Evolutionary conservation across 2,329 filamentous ascomycete genomes (phyloP), one percentile per base, ranked within the genome.

Genomic region (Fusarium coicis): DNA sequence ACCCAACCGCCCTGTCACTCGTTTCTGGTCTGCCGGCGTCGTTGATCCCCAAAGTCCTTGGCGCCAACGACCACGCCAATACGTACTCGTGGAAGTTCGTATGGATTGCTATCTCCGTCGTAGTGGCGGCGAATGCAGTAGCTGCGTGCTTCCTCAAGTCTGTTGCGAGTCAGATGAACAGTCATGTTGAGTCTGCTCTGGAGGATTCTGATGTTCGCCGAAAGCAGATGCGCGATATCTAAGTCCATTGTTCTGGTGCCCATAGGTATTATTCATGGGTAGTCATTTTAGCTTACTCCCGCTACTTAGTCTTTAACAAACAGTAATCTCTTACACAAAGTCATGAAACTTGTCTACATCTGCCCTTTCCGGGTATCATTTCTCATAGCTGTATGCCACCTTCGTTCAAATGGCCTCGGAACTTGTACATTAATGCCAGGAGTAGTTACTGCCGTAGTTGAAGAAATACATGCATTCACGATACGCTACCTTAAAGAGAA

Each of bases 341-440:
- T n/a, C n/a, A 28, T 28, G 28, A 7, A 7, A 28, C 28, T 28
- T 28, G 8, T 28, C 28, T 28, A 28, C 28, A 7, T 28, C 7
- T 9, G n/a, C n/a, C n/a, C n/a, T n/a, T n/a, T n/a, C n/a, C n/a
- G n/a, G n/a, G n/a, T n/a, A n/a, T n/a, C n/a, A n/a, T n/a, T n/a
- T n/a, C n/a, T n/a, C 5, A 12, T 23, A 18, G 7, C 0, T 23
- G 4, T 23, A 2, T 21, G 6, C 18, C 2, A 18, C 23, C 11
- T 4, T 14, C 16, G 0, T 32, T 14, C 2, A 12, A 4, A 2
- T 12, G 7, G n/a, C n/a, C n/a, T 18, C 0, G 10, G 5, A 23
- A 23, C 16, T 5, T 12, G 15, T 23, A 1, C 0, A 16, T 7
- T 0, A 42, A 42, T 23, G 14, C n/a, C 2, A n/a, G n/a, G n/a